Evolutionary conservation across 2,329 filamentous ascomycete genomes (phyloP).

Genomic region (Xylaria sp.): DNA sequence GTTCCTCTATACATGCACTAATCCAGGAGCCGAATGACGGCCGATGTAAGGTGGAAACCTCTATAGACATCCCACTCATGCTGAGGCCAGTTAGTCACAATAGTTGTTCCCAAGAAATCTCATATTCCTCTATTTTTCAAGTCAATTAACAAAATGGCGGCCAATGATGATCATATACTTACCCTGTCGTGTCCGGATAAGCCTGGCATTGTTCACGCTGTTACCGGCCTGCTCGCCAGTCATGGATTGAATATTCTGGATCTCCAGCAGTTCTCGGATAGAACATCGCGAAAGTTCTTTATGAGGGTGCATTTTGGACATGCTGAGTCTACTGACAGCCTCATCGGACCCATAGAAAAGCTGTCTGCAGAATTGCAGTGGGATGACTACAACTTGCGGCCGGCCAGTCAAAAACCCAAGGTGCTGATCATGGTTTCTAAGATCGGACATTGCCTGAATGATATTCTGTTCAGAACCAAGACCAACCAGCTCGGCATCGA

Average conservation of each 20-base stretch:
- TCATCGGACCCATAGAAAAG: constrained; percentile 65
- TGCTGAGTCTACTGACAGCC: constrained; percentile 60
- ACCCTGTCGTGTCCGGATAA: constrained; percentile 87
- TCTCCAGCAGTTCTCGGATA: constrained; percentile 85
- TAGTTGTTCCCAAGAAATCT: constrained; percentile 15
- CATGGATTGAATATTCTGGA: constrained; percentile 84
- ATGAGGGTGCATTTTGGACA: constrained; percentile 88
- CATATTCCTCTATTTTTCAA: constrained; percentile 7
- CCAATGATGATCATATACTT: constrained; percentile 71
- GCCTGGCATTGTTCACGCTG: constrained; percentile 84
- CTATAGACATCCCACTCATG: constrained; percentile 30
- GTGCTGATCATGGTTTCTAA: constrained; percentile 91
- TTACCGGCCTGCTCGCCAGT: constrained; percentile 79
- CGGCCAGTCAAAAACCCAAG: constrained; percentile 74
- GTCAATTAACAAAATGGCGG: constrained; percentile 38
- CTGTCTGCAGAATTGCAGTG: constrained; percentile 73
- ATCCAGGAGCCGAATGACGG: constrained; percentile 42
- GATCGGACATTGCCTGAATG: constrained; percentile 86
- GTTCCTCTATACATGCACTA: constrained; percentile 39
- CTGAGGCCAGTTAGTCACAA: constrained; percentile 35
- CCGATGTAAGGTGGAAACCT: constrained; percentile 40
- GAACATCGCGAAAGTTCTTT: constrained; percentile 79
- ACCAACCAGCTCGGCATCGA: constrained; percentile 79
- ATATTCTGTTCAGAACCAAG: constrained; percentile 81
- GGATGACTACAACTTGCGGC: constrained; percentile 73